Evolutionary conservation across 2,329 filamentous ascomycete genomes (phyloP).

Genomic region (Xylaria multiplex): DNA sequence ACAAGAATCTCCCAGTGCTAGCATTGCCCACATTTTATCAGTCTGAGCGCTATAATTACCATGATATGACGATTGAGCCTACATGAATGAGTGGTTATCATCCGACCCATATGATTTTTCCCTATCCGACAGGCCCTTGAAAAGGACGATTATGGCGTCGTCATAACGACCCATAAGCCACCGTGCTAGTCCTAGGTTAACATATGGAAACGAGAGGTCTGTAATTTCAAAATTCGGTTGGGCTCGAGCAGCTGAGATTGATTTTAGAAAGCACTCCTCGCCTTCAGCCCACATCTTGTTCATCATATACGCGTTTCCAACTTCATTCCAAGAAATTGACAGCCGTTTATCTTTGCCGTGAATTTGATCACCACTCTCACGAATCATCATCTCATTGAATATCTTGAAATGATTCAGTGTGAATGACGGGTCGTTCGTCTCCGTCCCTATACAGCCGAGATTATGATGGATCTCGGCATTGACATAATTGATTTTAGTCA

Average conservation of each 20-base stretch:
- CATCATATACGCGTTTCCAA: background rate
- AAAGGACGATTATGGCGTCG: background rate
- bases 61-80: background rate
- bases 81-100: background rate
- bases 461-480: background rate
- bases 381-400: background rate
- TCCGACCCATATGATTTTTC: background rate
- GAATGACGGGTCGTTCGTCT: background rate
- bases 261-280: background rate
- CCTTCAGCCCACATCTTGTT: background rate
- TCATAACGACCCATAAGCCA: background rate
- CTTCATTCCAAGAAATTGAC: background rate
- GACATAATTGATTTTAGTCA: background rate
- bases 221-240: background rate
- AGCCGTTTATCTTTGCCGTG: background rate
- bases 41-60: background rate
- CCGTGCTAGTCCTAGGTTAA: background rate
- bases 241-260: background rate
- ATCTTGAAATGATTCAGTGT: background rate
- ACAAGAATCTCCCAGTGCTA: background rate
- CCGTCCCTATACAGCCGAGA: background rate
- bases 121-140: background rate
- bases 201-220: background rate
- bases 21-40: background rate
- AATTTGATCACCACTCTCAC: background rate